phyloP scores from a whole-genome alignment of 2,329 filamentous ascomycete species.

The Hypoxylon sp. region DNA sequence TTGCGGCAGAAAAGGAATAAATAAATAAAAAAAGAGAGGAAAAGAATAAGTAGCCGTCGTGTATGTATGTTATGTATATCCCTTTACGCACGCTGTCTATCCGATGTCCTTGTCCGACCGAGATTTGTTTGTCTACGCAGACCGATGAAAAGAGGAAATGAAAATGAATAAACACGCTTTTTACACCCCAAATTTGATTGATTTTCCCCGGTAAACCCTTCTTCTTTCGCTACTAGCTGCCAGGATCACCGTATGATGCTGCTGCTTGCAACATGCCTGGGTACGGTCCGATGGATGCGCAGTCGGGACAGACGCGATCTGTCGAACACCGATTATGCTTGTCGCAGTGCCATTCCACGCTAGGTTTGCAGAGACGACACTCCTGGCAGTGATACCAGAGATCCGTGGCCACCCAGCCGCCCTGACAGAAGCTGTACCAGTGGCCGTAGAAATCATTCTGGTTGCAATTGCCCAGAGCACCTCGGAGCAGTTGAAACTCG shows the following conservation, averaged over 20 bases:
- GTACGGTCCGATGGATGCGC: conserved; percentile 39
- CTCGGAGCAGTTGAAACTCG: conserved; percentile 47
- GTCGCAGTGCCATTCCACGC: conserved; percentile 47
- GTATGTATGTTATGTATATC: no score
- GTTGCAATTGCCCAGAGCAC: conserved; percentile 44
- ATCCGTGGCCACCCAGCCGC: conserved; percentile 44
- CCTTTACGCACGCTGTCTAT: conserved; percentile 24
- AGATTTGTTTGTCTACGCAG: conserved; percentile 18
- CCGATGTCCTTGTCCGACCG: no score
- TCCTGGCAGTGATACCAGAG: conserved; percentile 46
- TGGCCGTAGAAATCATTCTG: conserved; percentile 46
- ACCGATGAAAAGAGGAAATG: conserved; percentile 2
- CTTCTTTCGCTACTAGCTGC: conserved; percentile 12
- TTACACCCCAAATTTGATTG: no score
- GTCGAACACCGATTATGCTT: conserved; percentile 46
- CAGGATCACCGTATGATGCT: conserved; percentile 28
- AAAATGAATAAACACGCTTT: no score
- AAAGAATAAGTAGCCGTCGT: no score
- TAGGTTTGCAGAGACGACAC: conserved; percentile 44
- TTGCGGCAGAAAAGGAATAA: no score
- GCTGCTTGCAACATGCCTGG: conserved; percentile 37
- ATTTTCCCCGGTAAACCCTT: not conserved
- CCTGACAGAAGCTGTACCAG: conserved; percentile 48
- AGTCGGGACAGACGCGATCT: conserved; percentile 44
- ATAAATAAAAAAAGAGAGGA: no score